Evolutionary conservation across 1,284 basidiomycete species (phyloP), one percentile per base, ranked within the genome.

Genomic region (Melampsora americana): DNA sequence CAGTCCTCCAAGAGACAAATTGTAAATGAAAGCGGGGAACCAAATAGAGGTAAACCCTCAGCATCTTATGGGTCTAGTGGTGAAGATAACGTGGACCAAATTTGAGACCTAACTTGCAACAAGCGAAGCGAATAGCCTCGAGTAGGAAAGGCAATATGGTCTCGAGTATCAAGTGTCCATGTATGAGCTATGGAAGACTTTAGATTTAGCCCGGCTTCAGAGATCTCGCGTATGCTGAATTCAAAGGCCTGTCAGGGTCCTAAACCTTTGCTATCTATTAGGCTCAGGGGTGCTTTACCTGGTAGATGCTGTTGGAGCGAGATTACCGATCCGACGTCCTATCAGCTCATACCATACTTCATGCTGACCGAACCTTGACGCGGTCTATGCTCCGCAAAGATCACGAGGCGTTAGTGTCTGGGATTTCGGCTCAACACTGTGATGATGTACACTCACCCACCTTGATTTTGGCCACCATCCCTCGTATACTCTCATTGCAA

Each of bases 141-240:
- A 0, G 89, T 89, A 2, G 89, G 89, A 28, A 90, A 85, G 76
- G 87, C 86, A 0, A 84, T 81, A 81, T 92, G 90, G 80, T 96
- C 88, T 28, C 95, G 87, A 0, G 90, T 93, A 82, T 98, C 93
- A 28, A 87, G 85, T 0, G 87, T 85, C 83, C 88, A 92, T 0
- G 88, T 89, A 81, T 98, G 92, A 7, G 89, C 89, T 1, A 99
- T 75, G 0, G 93, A 87, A 0, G 93, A 93, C 84, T 98, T 99
- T 78, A 90, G 83, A 0, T 89, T 88, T 32, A 89, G 87, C 0
- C 92, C 90, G 0, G 93, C 92, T 0, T 89, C 86, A 82, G 71
- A 61, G 6, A 28, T 42, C 48, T 91, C 88, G 20, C 93, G 89
- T 78, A 95, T 90, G 73, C 93, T 95, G 80, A 23, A 65, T 68